These are phyloP conservation scores for Entelexis paramagnoliae DNA, from an alignment of 1,139 yeast species.

Conservation along the genomic window DNA sequence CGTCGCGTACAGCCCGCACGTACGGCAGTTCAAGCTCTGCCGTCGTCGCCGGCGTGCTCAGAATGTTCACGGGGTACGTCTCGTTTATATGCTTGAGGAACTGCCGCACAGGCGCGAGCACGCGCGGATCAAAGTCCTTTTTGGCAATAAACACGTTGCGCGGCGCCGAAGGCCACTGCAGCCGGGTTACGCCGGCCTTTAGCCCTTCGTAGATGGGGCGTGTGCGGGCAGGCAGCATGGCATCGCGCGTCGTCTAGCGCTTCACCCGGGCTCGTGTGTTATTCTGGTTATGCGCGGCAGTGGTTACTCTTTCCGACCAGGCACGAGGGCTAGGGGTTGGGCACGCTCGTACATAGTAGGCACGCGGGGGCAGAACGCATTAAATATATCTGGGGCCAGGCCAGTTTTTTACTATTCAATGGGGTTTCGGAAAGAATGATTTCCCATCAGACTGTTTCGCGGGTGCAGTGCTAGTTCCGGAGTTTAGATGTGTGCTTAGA, in stretches of 20 bases:
- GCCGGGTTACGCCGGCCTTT: slow-evolving; percentile 16
- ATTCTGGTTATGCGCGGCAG: too few relatives aligned
- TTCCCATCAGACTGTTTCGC: too few relatives aligned
- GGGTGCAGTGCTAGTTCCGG: too few relatives aligned
- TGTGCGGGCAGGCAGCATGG: slow-evolving; percentile 20
- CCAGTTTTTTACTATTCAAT: too few relatives aligned
- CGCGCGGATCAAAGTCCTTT: slow-evolving; percentile 68
- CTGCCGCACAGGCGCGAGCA: slow-evolving; percentile 53
- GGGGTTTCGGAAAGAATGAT: too few relatives aligned
- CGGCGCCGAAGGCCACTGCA: slow-evolving; percentile 35
- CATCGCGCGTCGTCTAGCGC: background rate
- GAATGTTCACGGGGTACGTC: slow-evolving; percentile 62
- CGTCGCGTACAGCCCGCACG: slow-evolving; percentile 8
- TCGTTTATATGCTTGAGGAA: slow-evolving; percentile 49
- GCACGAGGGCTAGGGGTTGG: background rate
- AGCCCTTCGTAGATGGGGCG: slow-evolving; percentile 13
- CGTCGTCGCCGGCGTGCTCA: slow-evolving; percentile 67
- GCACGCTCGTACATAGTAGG: background rate
- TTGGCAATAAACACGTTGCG: slow-evolving; percentile 69
- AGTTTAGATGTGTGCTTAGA: too few relatives aligned
- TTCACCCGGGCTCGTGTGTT: too few relatives aligned
- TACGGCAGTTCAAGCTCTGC: slow-evolving; percentile 46
- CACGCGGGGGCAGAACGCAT: too few relatives aligned
- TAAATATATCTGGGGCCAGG: too few relatives aligned
- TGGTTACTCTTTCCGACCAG: background rate